phyloP scores from a whole-genome alignment of 768 basidiomycete genomes.

The Russula olivacea region DNA sequence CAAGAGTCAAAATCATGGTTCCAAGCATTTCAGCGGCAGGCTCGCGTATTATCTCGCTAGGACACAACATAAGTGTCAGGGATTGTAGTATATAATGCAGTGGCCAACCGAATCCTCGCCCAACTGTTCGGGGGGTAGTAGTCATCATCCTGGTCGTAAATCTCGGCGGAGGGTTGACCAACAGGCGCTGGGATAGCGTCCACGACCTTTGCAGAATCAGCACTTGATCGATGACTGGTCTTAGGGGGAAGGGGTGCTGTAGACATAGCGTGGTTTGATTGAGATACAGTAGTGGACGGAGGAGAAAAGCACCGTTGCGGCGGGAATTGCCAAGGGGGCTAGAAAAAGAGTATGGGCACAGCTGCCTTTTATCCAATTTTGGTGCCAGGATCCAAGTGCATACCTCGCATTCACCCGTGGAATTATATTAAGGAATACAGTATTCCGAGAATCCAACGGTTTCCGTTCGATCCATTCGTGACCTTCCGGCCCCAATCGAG shows the following conservation, averaged over 20 bases:
- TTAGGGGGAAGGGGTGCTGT: neutral
- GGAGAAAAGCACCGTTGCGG: neutral
- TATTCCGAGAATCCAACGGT: neutral
- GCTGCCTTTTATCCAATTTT: neutral
- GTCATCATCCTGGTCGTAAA: conserved; percentile 10
- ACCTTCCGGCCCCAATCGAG: neutral
- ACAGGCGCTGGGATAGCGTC: neutral
- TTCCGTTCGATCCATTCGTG: neutral
- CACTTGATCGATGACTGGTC: neutral
- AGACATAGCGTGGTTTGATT: conserved; percentile 4
- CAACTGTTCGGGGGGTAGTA: conserved; percentile 24
- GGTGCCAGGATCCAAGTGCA: neutral
- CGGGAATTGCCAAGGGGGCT: neutral
- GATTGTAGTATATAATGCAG: neutral
- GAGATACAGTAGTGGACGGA: too few species aligned
- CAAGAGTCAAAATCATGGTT: conserved; percentile 28
- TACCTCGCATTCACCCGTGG: neutral
- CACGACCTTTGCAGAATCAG: neutral
- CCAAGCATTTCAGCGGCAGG: conserved; percentile 29
- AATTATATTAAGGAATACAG: neutral
- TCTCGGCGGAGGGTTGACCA: neutral
- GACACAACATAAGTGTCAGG: neutral
- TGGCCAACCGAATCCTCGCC: conserved; percentile 25
- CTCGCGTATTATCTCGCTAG: conserved; percentile 21
- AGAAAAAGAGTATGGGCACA: neutral